Percentiles rank a stretch among this genome's conserved stretches.
Evolutionary conservation across 306 rosid genomes (phyloP).

Genomic region (Vigna angularis): DNA sequence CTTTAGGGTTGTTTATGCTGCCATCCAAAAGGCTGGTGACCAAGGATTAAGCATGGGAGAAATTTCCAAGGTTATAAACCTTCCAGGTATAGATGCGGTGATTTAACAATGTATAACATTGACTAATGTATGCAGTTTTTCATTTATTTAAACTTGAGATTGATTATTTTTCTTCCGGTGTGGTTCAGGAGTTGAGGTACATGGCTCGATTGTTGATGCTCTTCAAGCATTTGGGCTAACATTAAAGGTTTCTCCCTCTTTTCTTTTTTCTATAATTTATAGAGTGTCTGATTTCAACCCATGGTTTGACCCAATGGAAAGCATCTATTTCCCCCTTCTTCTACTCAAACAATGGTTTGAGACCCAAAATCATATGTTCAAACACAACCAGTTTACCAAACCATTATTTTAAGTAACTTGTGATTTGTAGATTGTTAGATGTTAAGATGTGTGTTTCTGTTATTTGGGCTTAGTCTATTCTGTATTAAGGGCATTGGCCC

Average conservation of each 20-base stretch:
- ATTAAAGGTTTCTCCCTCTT: conserved; percentile 67
- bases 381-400: not conserved
- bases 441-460: too few species aligned
- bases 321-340: not conserved
- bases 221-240: conserved; percentile 77
- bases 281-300: conserved; percentile 19
- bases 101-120: conserved; percentile 25
- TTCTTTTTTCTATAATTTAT: conserved; percentile 20
- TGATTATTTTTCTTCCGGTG: conserved; percentile 34
- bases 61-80: conserved; percentile 63
- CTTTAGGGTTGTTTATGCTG: conserved; percentile 67
- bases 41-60: conserved; percentile 88
- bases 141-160: conserved; percentile 26
- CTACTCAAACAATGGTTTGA: conserved; percentile 12
- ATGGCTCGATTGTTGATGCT: conserved; percentile 68
- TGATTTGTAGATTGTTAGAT: conserved; percentile 24
- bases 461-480: too few species aligned
- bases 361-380: conserved; percentile 23
- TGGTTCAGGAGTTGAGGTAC: conserved; percentile 67
- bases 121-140: conserved; percentile 6
- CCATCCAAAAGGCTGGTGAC: conserved; percentile 89
- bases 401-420: conserved; percentile 14
- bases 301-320: conserved; percentile 6
- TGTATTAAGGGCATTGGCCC: too few species aligned
- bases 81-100: conserved; percentile 63